Evolutionary conservation across 2,329 filamentous ascomycete species (phyloP).

Genomic region (Talaromyces sp.): DNA sequence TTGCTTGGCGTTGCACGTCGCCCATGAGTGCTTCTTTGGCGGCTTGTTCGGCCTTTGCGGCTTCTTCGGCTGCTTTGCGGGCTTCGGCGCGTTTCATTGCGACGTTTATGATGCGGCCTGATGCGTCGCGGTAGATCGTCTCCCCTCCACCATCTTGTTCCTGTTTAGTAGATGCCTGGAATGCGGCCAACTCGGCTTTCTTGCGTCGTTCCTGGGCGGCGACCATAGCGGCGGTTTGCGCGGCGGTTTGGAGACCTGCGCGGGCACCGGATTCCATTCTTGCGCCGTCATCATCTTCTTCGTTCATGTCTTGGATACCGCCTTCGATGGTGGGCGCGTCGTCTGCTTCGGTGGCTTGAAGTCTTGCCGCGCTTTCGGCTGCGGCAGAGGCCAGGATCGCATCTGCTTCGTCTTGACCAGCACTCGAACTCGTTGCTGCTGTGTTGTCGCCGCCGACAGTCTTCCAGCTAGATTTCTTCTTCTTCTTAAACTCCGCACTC

Average conservation of each 20-base stretch:
- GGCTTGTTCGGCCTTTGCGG: constrained; percentile 60
- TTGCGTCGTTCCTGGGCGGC: constrained; percentile 60
- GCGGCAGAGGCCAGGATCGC: constrained; percentile 72
- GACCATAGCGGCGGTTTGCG: constrained; percentile 68
- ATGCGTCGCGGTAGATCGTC: constrained; percentile 93
- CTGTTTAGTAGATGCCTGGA: constrained; percentile 18
- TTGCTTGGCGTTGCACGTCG: constrained; percentile 74
- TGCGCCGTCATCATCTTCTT: constrained; percentile 39
- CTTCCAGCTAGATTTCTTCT: constrained; percentile 62
- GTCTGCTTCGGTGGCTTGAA: constrained; percentile 49
- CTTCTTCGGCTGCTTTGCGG: constrained; percentile 72
- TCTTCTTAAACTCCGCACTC: constrained; percentile 61
- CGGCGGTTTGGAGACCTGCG: constrained; percentile 81
- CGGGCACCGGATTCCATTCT: constrained; percentile 85
- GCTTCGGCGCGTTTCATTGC: constrained; percentile 86
- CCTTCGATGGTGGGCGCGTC: constrained; percentile 45
- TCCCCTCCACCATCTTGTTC: constrained; percentile 51
- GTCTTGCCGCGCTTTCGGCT: constrained; percentile 59
- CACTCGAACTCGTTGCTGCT: not conserved
- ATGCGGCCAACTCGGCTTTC: constrained; percentile 45
- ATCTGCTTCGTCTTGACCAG: constrained; percentile 66
- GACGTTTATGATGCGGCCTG: constrained; percentile 88
- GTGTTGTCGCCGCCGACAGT: not conserved
- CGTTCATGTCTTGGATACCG: constrained; percentile 23
- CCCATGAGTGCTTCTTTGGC: constrained; percentile 72